Evolutionary conservation across 768 basidiomycete species (phyloP).

Genomic region (Inosperma sp.): DNA sequence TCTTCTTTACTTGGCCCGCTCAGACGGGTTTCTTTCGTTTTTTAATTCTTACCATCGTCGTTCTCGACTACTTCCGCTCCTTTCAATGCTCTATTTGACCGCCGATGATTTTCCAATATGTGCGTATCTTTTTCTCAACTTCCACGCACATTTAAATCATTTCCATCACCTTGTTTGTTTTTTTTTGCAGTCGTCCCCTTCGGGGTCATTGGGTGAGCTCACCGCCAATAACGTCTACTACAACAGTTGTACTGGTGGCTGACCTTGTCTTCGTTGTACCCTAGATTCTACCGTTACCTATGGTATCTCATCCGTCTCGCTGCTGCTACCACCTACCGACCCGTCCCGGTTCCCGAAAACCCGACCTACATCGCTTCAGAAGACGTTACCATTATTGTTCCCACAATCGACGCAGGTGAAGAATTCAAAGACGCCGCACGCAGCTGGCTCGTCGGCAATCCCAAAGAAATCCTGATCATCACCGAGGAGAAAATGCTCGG

Average conservation of each 20-base stretch:
- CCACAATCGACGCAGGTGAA: slow-evolving; percentile 93
- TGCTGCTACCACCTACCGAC: slow-evolving; percentile 76
- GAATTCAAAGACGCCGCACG: slow-evolving; percentile 92
- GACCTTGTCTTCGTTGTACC: slow-evolving; percentile 13
- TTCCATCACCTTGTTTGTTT: slow-evolving; percentile 15
- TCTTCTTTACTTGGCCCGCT: slow-evolving; percentile 16
- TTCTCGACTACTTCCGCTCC: slow-evolving; percentile 19
- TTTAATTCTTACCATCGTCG: slow-evolving; percentile 37
- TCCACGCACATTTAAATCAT: not conserved
- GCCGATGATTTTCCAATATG: slow-evolving; percentile 89
- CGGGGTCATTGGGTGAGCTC: slow-evolving; percentile 72
- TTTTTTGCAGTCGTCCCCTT: slow-evolving; percentile 74
- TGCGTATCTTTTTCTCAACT: slow-evolving; percentile 39
- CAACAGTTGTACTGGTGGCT: slow-evolving; percentile 7
- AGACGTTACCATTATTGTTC: slow-evolving; percentile 95
- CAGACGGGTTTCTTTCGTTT: slow-evolving; percentile 21
- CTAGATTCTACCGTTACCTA: slow-evolving; percentile 87
- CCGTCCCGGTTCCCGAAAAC: slow-evolving; percentile 85
- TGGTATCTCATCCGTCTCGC: slow-evolving; percentile 86
- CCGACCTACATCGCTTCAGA: slow-evolving; percentile 87
- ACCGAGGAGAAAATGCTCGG: slow-evolving; percentile 88
- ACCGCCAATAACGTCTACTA: not conserved
- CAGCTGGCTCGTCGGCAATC: slow-evolving; percentile 88
- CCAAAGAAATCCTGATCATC: slow-evolving; percentile 70
- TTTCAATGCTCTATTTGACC: slow-evolving; percentile 78